Conservation (phyloP, 129 eudicot genomes). For the Scalesia atractyloides region DNA sequence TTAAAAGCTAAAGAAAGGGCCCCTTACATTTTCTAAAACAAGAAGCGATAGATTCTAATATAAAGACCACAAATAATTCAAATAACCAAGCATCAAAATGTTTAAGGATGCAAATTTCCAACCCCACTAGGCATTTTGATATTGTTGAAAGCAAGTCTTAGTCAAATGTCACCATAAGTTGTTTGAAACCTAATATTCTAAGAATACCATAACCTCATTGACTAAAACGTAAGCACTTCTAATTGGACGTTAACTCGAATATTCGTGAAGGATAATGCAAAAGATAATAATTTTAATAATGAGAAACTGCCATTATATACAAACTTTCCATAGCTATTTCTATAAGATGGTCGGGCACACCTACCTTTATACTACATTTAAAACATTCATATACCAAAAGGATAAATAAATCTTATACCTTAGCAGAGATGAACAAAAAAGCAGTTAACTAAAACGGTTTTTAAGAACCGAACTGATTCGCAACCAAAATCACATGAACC, state of each 20-base stretch:
- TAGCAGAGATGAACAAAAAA: neutral
- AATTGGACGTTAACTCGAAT: slow-evolving; percentile 18
- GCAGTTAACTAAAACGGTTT: too few relatives aligned
- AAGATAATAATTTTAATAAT: neutral
- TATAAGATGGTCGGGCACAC: slow-evolving; percentile 22
- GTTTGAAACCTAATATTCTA: slow-evolving; percentile 12
- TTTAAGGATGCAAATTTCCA: neutral
- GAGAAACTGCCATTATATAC: slow-evolving; percentile 17
- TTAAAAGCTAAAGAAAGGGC: too few relatives aligned
- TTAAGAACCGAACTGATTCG: too few relatives aligned
- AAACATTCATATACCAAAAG: neutral
- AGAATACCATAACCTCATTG: slow-evolving; percentile 1
- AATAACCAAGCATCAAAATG: neutral
- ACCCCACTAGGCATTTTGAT: neutral
- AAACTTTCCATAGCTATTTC: slow-evolving; percentile 6
- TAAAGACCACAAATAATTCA: neutral
- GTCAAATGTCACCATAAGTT: neutral
- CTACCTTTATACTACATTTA: neutral
- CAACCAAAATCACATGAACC: too few relatives aligned
- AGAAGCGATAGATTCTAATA: neutral
- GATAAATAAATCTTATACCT: neutral
- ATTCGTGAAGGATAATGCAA: slow-evolving; percentile 22
- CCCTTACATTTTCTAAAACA: neutral
- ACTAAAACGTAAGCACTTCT: slow-evolving; percentile 16
- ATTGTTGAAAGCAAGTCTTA: too few relatives aligned